Conservation (phyloP, 495 filamentous ascomycete species). For the Podospora anserina region DNA sequence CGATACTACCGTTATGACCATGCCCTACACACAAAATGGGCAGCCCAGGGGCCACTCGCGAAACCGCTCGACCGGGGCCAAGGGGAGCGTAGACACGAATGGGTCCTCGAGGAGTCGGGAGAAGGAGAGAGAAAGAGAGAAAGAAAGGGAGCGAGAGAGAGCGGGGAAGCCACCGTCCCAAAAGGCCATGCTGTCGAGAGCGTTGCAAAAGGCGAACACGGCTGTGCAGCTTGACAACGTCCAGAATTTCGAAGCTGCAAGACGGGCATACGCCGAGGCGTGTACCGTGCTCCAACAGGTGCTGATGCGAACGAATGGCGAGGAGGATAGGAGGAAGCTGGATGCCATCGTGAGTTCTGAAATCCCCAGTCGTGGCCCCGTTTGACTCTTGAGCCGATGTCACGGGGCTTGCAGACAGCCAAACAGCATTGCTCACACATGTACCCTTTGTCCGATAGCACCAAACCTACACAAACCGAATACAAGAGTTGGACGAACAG, state of each 20-base stretch:
- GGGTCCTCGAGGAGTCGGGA: slow-evolving; percentile 34
- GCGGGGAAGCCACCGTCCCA: slow-evolving; percentile 56
- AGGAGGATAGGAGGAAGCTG: slow-evolving; percentile 82
- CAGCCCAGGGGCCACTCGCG: slow-evolving; percentile 45
- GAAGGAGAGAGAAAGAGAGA: slow-evolving; percentile 2
- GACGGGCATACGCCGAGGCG: slow-evolving; percentile 87
- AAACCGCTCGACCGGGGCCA: slow-evolving; percentile 45
- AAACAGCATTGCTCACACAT: not conserved
- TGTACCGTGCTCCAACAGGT: slow-evolving; percentile 81
- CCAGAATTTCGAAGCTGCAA: slow-evolving; percentile 87
- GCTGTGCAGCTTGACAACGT: slow-evolving; percentile 93
- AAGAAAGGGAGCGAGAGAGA: slow-evolving; percentile 20
- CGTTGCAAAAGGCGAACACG: slow-evolving; percentile 90
- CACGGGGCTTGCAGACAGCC: not conserved
- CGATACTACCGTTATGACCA: slow-evolving; percentile 18
- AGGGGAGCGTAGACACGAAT: slow-evolving; percentile 41
- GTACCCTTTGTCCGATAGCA: slow-evolving; percentile 49
- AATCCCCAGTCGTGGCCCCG: not conserved
- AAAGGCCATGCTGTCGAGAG: slow-evolving; percentile 89
- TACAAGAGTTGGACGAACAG: slow-evolving; percentile 74
- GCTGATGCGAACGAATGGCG: slow-evolving; percentile 74
- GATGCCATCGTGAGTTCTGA: slow-evolving; percentile 77
- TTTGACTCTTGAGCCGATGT: not conserved
- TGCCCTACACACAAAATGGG: slow-evolving; percentile 37
- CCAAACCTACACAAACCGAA: slow-evolving; percentile 82